A percentile compares a stretch with the other conserved stretches of the same genome.
phyloP scores from a whole-genome alignment of 1,284 basidiomycete genomes.

The Vanrija humicola region DNA sequence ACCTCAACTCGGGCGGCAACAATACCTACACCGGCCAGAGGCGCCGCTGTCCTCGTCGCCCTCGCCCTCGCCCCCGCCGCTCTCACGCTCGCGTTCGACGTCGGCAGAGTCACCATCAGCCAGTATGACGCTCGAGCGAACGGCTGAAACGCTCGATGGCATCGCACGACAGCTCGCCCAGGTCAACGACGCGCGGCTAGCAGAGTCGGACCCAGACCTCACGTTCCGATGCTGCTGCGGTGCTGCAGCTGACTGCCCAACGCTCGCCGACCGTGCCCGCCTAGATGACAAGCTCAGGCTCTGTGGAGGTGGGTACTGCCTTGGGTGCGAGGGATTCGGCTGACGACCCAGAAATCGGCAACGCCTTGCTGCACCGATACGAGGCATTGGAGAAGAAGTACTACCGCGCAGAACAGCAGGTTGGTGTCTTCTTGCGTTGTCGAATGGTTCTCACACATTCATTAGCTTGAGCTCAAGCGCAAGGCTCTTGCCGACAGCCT shows the following conservation, averaged over 20 bases:
- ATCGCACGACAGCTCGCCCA: constrained; percentile 32
- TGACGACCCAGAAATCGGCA: constrained; percentile 70
- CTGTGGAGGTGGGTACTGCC: constrained; percentile 68
- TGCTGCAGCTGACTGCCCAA: constrained; percentile 19
- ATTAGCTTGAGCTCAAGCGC: constrained; percentile 38
- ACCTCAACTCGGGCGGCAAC: too few relatives aligned
- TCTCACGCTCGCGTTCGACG: not conserved
- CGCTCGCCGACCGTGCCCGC: constrained; percentile 60
- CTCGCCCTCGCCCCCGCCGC: not conserved
- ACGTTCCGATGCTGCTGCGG: constrained; percentile 29
- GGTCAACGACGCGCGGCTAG: constrained; percentile 21
- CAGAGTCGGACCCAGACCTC: constrained; percentile 12
- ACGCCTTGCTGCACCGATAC: constrained; percentile 78
- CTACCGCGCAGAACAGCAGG: constrained; percentile 49
- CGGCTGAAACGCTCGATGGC: constrained; percentile 41
- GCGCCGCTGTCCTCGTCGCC: not conserved
- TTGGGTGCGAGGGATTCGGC: not conserved
- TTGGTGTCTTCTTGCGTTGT: constrained; percentile 43
- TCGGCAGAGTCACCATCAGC: constrained; percentile 30
- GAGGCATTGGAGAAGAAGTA: constrained; percentile 74
- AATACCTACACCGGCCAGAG: too few relatives aligned
- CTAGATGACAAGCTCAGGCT: constrained; percentile 70
- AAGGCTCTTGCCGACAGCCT: constrained; percentile 39
- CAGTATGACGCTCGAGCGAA: constrained; percentile 29
- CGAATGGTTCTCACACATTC: not conserved